These are phyloP conservation scores for Penicillium sp. DNA, from an alignment of 2,329 filamentous ascomycete species.

Conservation along the genomic window DNA sequence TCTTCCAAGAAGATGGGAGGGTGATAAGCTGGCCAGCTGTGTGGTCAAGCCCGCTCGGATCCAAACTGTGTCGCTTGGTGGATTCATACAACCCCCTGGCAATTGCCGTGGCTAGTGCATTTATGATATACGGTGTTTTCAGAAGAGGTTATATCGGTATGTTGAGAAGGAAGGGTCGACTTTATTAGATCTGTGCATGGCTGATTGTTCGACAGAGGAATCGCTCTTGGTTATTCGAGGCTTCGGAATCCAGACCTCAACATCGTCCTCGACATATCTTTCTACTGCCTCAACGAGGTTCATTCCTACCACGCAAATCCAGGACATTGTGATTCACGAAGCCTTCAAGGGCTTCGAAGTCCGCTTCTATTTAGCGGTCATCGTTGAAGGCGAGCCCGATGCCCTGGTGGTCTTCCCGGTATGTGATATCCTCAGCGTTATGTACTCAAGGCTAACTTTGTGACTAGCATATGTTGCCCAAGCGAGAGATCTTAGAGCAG, in stretches of 20 bases:
- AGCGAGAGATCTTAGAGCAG: constrained; percentile 72
- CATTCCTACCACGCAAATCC: constrained; percentile 89
- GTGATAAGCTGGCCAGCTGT: constrained; percentile 33
- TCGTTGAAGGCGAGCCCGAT: constrained; percentile 84
- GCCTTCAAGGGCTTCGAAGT: constrained; percentile 92
- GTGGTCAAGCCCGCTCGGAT: constrained; percentile 37
- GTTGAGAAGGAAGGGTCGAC: not conserved
- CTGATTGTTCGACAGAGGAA: constrained; percentile 62
- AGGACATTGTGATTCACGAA: constrained; percentile 92
- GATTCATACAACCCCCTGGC: constrained; percentile 45
- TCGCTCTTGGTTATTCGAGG: constrained; percentile 84
- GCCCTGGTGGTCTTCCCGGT: constrained; percentile 93
- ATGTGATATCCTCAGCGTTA: constrained; percentile 27
- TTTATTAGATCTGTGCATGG: not conserved
- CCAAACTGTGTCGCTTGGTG: constrained; percentile 36
- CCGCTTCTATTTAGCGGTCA: constrained; percentile 81
- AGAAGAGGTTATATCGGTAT: constrained; percentile 54
- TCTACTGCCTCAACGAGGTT: constrained; percentile 64
- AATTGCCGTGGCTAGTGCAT: constrained; percentile 39
- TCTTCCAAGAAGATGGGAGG: constrained; percentile 29
- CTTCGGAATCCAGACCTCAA: constrained; percentile 84
- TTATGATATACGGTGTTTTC: constrained; percentile 48
- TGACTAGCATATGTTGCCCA: constrained; percentile 64
- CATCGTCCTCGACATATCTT: constrained; percentile 67
- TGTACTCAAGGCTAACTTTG: constrained; percentile 7